Evolutionary conservation across 1,139 yeast genomes (phyloP), one percentile per base, ranked within the genome.

Genomic region (Yarrowia galli): DNA sequence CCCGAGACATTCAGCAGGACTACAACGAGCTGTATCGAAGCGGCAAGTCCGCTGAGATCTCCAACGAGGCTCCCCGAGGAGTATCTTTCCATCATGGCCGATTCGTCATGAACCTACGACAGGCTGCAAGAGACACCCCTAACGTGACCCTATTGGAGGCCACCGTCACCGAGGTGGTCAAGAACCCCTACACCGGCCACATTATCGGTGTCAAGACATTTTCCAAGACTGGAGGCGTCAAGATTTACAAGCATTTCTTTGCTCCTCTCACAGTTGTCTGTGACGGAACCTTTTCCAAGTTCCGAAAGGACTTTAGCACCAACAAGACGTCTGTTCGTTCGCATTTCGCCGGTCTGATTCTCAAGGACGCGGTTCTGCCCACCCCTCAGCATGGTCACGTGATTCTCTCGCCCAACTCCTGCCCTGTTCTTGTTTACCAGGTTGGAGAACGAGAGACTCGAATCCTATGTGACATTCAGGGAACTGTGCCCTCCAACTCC

Each of bases 201-300:
- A 89, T 91, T 13, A 78, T 83, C 22, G 98, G 98, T 20, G 92
- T 92, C 42, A 80, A 80, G 67, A 74, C 75, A n/a, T 61, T 61
- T n/a, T 25, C 71, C 71, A 68, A 56, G 40, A 36, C 32, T 56
- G 70, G 69, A 15, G 54, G 46, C 20, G 36, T 28, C 48, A 61
- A 48, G 35, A 71, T 72, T 18, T 71, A 70, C 67, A 73, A 73
- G 69, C 76, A 79, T 23, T 87, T 83, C 79, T 78, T 79, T 54
- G 91, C 89, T 4, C 85, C 87, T 69, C 77, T 92, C 70, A 89
- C 93, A 8, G 82, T 93, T 46, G 85, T 91, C 68, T 92, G 97
- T 75, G 99, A 95, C 78, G 99, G 99, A 68, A 93, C 95, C 69
- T 92, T 92, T 75, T 92, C 98, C 70, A 92, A 89, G 77, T 92